Percentiles rank a stretch among this genome's conserved stretches.
Conservation (phyloP, 1,284 basidiomycete genomes). For the Vanrija humicola region DNA sequence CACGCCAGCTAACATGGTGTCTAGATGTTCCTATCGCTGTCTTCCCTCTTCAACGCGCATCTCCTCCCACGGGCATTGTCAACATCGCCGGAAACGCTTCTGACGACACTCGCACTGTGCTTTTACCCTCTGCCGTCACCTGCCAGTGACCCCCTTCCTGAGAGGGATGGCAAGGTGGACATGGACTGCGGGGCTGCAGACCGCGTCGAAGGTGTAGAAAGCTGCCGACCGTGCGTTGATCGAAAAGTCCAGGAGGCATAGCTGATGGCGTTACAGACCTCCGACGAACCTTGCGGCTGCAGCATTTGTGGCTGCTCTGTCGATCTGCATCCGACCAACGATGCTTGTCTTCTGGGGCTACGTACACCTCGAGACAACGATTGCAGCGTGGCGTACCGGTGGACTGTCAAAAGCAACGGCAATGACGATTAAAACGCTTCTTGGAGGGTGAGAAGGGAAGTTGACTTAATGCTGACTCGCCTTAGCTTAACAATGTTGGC, state of each 20-base stretch:
- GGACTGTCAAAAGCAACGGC: not conserved
- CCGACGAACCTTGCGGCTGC: slow-evolving; percentile 45
- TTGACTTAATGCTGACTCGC: not conserved
- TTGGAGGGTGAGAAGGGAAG: slow-evolving; percentile 8
- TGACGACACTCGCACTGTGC: slow-evolving; percentile 73
- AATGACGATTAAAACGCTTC: slow-evolving; percentile 4
- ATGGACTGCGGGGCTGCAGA: slow-evolving; percentile 1
- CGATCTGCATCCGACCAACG: slow-evolving; percentile 79
- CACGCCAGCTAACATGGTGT: not conserved
- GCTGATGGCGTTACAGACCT: not conserved
- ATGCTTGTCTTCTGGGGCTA: slow-evolving; percentile 81
- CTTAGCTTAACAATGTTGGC: slow-evolving; percentile 26
- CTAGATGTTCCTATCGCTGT: slow-evolving; percentile 75
- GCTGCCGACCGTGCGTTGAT: not conserved
- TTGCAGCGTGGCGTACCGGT: not conserved
- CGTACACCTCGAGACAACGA: slow-evolving; percentile 51
- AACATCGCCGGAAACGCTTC: slow-evolving; percentile 85
- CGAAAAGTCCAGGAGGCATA: not conserved
- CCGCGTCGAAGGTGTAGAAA: not conserved
- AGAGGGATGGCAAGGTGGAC: no score
- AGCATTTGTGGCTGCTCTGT: slow-evolving; percentile 62
- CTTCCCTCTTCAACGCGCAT: slow-evolving; percentile 81
- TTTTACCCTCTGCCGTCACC: slow-evolving; percentile 59
- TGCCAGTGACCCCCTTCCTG: not conserved
- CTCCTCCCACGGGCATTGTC: slow-evolving; percentile 84